Evolutionary conservation across 2,329 filamentous ascomycete genomes (phyloP), one percentile per base, ranked within the genome.

Genomic region (Cucurbitaria berberidis): DNA sequence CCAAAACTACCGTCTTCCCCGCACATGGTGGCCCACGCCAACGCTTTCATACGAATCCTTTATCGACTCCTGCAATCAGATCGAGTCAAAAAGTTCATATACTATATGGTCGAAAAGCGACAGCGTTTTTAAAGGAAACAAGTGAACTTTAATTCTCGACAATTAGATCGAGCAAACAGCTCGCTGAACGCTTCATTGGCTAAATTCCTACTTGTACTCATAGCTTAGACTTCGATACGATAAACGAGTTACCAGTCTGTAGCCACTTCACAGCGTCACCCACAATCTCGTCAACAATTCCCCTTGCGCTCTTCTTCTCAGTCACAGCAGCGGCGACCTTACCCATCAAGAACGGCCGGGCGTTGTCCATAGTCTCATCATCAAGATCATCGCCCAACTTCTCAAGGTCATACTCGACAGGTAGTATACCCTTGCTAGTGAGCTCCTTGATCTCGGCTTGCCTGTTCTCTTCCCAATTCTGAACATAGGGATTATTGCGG

Each of bases 401-500:
- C 81, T 99, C 95, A 29, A 99, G 85, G 73, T 99, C 95, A 68
- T 91, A 84, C 82, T 98, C 95, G 61, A 96, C 96, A 41, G 95
- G 95, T 66, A 99, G 91, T 73, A 91, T 81, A 68, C 95, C 95
- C 86, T 96, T 91, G 72, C 84, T 73, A 9, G 93, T 96, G 50
- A 99, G 85, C 72, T 96, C 85, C 84, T 93, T 96, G 78, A 99
- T 96, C 83, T 99, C 95, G 34, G 85, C 80, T 64, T 84, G 82
- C 66, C 95, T 90, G 82, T 98, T 95, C 69, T 89, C 88, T 81
- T 99, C 93, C 95, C 95, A 99, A 83, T 96, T 90, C 73, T 86
- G 77, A 72, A 99, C 98, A 79, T 99, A 99, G 6, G 89, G 78
- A 81, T 98, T 99, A 74, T 86, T 95, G 75, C 93, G 89, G 54